Evolutionary conservation across 805 yeast genomes (phyloP), one percentile per base, ranked within the genome.

Genomic region (Crinitomyces ghanaensis): DNA sequence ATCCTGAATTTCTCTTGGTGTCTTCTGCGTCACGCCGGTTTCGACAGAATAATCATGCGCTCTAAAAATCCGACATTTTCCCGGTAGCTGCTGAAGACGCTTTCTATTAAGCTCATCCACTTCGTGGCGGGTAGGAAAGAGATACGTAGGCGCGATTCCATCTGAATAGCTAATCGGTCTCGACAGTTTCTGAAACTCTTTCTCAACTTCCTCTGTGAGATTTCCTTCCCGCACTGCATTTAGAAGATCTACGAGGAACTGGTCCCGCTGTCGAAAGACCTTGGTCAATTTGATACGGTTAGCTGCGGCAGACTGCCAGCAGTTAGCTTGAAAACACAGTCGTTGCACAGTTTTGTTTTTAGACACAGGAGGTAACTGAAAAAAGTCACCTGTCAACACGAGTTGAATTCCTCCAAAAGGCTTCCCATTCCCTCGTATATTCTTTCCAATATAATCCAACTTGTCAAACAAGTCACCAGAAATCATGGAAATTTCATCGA

Each of bases 341-440:
- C 30, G 30, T 5, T 21, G 20, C 14, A 28, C 19, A 32, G 30
- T 16, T 18, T 54, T 56, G 8, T 51, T 56, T 26, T 59, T 63
- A 20, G 63, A 62, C 12, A 88, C 93, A 0, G 98, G 98, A 0
- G 98, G 97, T 36, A 91, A 60, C 57, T 91, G 98, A 56, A 78
- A 86, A 52, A 88, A 91, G 56, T 91, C 98, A 15, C 98, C 98
- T 4, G 93, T 78, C 20, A 86, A 55, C 11, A 91, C 72, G 8
- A 91, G 47, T 53, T 91, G 98, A 30, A 91, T 76, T 0, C 97
- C 97, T 4, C 98, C 98, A 63, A 91, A 91, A 0, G 96, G 95
- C 49, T n/a, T 42, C 4, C 7, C 53, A 17, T 54, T 60, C 24
- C 77, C 65, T 4, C 81, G 55, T 2, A 77, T 38, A 1, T 46